Evolutionary conservation across 1,139 yeast species (phyloP).

Genomic region (Candida mesenterica): DNA sequence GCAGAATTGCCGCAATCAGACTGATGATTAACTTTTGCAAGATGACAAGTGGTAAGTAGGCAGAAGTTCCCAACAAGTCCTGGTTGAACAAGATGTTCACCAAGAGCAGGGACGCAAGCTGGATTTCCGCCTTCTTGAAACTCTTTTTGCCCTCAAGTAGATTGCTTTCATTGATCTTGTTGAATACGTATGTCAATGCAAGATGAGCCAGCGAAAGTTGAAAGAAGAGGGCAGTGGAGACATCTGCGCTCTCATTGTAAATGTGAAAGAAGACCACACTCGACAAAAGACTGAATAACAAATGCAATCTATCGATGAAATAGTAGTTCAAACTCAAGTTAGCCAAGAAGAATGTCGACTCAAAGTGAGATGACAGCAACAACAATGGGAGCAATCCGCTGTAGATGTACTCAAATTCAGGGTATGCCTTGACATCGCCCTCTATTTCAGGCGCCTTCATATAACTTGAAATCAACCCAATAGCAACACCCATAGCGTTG

Average conservation of each 20-base stretch:
- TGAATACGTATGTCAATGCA: slow-evolving; percentile 24
- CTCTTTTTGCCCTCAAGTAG: slow-evolving; percentile 15
- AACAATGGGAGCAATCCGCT: slow-evolving; percentile 34
- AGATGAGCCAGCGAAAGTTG: slow-evolving; percentile 27
- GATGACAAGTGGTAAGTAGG: slow-evolving; percentile 27
- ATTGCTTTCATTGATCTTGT: slow-evolving; percentile 28
- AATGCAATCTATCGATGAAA: slow-evolving; percentile 32
- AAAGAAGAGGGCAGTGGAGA: slow-evolving; percentile 21
- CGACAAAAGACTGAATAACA: slow-evolving; percentile 29
- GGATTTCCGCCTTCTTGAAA: slow-evolving; percentile 38
- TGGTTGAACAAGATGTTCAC: slow-evolving; percentile 32
- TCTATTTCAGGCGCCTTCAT: slow-evolving; percentile 18
- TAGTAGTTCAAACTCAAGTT: slow-evolving; percentile 40
- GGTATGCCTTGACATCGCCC: slow-evolving; percentile 20
- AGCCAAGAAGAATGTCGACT: slow-evolving; percentile 26
- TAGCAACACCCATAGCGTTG: slow-evolving; percentile 33
- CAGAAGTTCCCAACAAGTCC: slow-evolving; percentile 1
- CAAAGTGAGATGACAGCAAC: slow-evolving; percentile 21
- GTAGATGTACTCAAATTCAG: slow-evolving; percentile 41
- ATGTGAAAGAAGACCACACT: slow-evolving; percentile 29
- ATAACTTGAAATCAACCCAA: slow-evolving; percentile 32
- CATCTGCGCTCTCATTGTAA: slow-evolving; percentile 24
- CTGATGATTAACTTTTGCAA: slow-evolving; percentile 34
- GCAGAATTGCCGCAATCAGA: slow-evolving; percentile 19
- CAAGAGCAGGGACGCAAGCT: slow-evolving; percentile 29